phyloP scores from a whole-genome alignment of 371 early-diverging fungal genomes.

The Mortierella sp. region DNA sequence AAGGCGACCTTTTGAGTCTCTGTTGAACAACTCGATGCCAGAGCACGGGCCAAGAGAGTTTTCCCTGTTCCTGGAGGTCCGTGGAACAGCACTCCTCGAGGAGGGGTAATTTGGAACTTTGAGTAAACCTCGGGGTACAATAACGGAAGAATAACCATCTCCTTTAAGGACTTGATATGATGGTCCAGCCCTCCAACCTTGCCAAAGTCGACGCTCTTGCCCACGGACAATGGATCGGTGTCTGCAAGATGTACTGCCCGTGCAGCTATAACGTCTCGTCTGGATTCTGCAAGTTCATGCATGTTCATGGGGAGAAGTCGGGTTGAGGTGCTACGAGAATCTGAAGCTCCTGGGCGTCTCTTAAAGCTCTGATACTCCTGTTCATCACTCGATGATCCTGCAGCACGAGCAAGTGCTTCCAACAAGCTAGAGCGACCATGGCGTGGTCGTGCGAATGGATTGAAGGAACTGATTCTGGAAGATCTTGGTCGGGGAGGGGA shows the following conservation, averaged over 20 bases:
- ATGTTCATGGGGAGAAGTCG: slow-evolving; percentile 58
- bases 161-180: slow-evolving; percentile 69
- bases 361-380: slow-evolving; percentile 33
- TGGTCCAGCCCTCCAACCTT: slow-evolving; percentile 69
- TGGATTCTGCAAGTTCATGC: slow-evolving; percentile 52
- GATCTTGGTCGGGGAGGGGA: slow-evolving; percentile 38
- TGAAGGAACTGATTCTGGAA: slow-evolving; percentile 22
- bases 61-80: slow-evolving; percentile 80
- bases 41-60: slow-evolving; percentile 75
- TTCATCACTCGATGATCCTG: slow-evolving; percentile 52
- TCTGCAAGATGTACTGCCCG: slow-evolving; percentile 54
- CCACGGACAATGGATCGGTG: slow-evolving; percentile 55
- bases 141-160: slow-evolving; percentile 81
- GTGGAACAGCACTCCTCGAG: slow-evolving; percentile 73
- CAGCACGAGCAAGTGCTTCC: slow-evolving; percentile 38
- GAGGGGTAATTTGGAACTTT: slow-evolving; percentile 69
- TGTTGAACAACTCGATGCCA: slow-evolving; percentile 73
- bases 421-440: slow-evolving; percentile 29
- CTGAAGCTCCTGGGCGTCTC: slow-evolving; percentile 31
- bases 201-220: slow-evolving; percentile 60
- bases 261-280: slow-evolving; percentile 44
- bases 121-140: slow-evolving; percentile 77
- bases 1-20: slow-evolving; percentile 74
- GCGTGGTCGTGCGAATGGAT: slow-evolving; percentile 26
- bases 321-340: slow-evolving; percentile 30